Conservation (phyloP, 1,284 basidiomycete genomes). For the Irpex sp. region DNA sequence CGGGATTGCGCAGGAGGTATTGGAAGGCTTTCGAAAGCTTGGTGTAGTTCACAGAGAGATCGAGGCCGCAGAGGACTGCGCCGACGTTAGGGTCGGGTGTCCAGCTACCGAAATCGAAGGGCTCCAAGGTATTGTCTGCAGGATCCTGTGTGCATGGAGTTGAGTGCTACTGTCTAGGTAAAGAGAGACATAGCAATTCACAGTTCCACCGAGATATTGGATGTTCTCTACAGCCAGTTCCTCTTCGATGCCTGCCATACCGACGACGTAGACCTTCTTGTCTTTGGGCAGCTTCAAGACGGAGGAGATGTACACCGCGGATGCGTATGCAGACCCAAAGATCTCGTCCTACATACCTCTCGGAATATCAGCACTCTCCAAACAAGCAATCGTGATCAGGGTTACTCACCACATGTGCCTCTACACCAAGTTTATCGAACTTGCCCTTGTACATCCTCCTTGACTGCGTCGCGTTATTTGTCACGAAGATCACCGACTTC, state of each 20-base stretch:
- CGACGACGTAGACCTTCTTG: conserved; percentile 96
- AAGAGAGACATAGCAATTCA: conserved; percentile 32
- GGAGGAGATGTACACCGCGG: conserved; percentile 90
- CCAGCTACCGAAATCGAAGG: conserved; percentile 69
- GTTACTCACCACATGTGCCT: conserved; percentile 77
- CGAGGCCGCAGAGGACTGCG: conserved; percentile 90
- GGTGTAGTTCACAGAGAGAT: conserved; percentile 81
- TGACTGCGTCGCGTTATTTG: conserved; percentile 97
- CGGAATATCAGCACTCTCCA: neutral
- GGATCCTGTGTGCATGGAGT: conserved; percentile 57
- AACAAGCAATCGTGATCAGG: neutral
- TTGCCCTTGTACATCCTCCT: conserved; percentile 84
- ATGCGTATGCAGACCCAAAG: conserved; percentile 92
- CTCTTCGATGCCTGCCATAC: conserved; percentile 90
- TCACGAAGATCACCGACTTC: conserved; percentile 92
- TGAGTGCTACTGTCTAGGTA: neutral
- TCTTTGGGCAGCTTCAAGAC: conserved; percentile 87
- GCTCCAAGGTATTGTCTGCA: conserved; percentile 73
- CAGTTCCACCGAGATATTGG: conserved; percentile 81
- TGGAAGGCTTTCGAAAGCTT: conserved; percentile 94
- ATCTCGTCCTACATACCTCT: conserved; percentile 74
- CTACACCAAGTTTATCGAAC: conserved; percentile 86
- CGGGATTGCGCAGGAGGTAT: conserved; percentile 79
- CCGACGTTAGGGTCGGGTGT: conserved; percentile 77
- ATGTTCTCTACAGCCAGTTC: conserved; percentile 87